Base-by-base conservation (phyloP, 2,329 filamentous ascomycete species). In the Colletotrichum sp. region DNA sequence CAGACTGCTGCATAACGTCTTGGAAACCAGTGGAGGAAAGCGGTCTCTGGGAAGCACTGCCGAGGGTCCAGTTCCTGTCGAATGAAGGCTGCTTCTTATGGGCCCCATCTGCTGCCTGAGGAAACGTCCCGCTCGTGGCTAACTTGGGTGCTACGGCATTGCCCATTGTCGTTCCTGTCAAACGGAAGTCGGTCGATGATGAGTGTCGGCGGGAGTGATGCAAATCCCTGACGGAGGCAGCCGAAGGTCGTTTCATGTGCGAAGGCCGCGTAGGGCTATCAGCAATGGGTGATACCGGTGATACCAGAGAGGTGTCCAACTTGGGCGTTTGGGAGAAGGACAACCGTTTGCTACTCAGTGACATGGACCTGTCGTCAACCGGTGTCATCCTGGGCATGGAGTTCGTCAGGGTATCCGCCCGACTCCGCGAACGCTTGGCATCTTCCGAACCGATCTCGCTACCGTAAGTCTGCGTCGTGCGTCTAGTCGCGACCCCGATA, bases 201-300 rank as follows among this genome's bases (percentile, higher is more conserved):
- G 96, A 98, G 84, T 97, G 96, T 74, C 96, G 93, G 56, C 96
- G 92, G 55, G 94, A 95, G 82, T 98, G 95, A 80, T 97, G 93
- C 79, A 97, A 87, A 74, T 95, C 94, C 79, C 95, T 91, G 55
- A 97, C 90, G 13, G 94, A 96, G 48, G 95, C 95, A 73, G 95
- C 95, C 14, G 95, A 97, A 4, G 95, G 94, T 69, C 91, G 88
- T 81, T 90, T 89, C 69, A 87, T 85, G 78, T 92, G 89, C 52
- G 83, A 85, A 48, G 86, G 79, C 65, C 90, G 87, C 32, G 86
- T 85, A 48, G 88, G 85, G 79, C 85, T 89, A 73, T 90, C 86
- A 75, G 88, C 80, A 9, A 83, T 77, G 10, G 86, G 83, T 24
- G 87, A 86, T 43, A 85, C 79, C 43, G 82, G 85, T 56, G 86